Evolutionary conservation across 768 basidiomycete genomes (phyloP).

Genomic region (Pisolithus orientalis): DNA sequence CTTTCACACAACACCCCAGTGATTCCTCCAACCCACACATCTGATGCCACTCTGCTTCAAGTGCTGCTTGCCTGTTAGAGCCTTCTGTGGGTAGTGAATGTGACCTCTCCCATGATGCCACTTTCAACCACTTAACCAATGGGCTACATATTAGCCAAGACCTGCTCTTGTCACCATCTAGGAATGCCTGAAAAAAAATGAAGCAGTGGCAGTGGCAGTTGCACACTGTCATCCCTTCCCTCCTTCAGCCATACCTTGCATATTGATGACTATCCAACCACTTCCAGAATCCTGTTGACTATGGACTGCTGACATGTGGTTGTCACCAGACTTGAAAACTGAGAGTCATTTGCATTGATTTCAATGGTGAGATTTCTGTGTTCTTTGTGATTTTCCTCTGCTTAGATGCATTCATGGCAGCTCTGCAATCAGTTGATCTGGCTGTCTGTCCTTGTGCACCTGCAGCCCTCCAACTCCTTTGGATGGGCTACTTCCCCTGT

Average conservation of each 20-base stretch:
- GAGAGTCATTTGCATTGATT: slow-evolving; percentile 1
- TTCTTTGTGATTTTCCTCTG: background rate
- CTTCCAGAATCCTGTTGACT: background rate
- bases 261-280: background rate
- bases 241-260: slow-evolving; percentile 1
- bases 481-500: slow-evolving; percentile 22
- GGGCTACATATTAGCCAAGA: background rate
- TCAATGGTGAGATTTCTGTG: background rate
- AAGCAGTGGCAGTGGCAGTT: slow-evolving; percentile 4
- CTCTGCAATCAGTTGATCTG: background rate
- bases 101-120: background rate
- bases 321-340: background rate
- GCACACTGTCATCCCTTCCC: slow-evolving; percentile 4
- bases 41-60: background rate
- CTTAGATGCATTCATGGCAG: background rate
- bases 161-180: background rate
- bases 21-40: background rate
- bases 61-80: no score
- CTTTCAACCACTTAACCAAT: background rate
- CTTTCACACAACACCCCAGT: background rate
- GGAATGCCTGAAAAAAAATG: background rate
- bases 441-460: slow-evolving; percentile 1
- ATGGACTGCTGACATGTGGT: background rate
- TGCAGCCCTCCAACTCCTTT: slow-evolving; percentile 19
- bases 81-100: background rate